Evolutionary conservation across 176 grass and related monocot species (phyloP), one percentile per base, ranked within the genome.

Genomic region (Cocos nucifera): DNA sequence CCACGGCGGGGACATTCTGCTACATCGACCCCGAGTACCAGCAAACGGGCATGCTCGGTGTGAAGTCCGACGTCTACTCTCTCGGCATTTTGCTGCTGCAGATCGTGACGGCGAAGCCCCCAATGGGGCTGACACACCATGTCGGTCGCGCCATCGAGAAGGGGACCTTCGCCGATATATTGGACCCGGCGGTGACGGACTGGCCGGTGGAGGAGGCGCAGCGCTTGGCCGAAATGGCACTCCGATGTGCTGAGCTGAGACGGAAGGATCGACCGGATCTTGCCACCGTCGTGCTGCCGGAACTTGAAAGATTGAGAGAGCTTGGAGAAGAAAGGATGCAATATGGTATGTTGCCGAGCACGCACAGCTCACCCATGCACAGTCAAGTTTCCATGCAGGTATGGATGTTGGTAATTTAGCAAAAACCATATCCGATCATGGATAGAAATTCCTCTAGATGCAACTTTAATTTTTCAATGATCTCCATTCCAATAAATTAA

Each of bases 1-100:
- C 65, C 14, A 76, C 86, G 0, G 86, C 86, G 0, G 90, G 90
- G 14, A 95, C 24, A 17, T 95, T 95, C 69, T 95, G 84, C 71
- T 95, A 95, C 84, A 95, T 95, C 57, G 89, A 95, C 78, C 89
- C 84, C 3, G 89, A 95, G 67, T 95, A 95, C 67, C 89, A 95
- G 78, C 88, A 95, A 69, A 88, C 89, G 0, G 84, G 89, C 53
- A 23, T 95, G 64, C 78, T 88, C 53, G 62, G 72, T 60, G 85
- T 81, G 17, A 88, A 95, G 69, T 88, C 89, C 5, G 89, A 95
- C 18, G 79, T 95, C 15, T 95, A 95, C 55, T 84, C 89, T 17
- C 84, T 95, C 5, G 89, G 89, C 15, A 69, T 95, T 51, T 82
- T 88, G 56, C 82, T 74, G 59, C 89, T 95, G 32, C 89, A 95